phyloP scores from a whole-genome alignment of 176 grass and related monocot genomes.

The Phoenix dactylifera region DNA sequence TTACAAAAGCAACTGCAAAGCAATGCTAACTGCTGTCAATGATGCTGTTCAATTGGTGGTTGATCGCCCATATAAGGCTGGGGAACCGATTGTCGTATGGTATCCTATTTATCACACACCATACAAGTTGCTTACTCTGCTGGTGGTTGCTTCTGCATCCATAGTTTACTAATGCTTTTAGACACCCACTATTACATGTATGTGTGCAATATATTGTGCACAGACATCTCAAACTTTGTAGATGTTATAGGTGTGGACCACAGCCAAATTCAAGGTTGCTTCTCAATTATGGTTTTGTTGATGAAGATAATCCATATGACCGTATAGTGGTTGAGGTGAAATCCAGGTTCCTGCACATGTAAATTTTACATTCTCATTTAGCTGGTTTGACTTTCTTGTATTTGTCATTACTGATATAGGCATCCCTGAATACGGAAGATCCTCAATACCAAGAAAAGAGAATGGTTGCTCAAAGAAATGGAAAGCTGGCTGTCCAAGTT shows the following conservation, averaged over 20 bases:
- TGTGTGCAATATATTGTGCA: background rate
- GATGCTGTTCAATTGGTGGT: constrained; percentile 80
- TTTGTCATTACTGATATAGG: constrained; percentile 36
- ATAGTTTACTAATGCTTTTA: background rate
- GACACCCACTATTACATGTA: background rate
- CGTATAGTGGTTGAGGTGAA: constrained; percentile 80
- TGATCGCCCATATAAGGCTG: constrained; percentile 71
- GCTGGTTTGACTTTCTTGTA: constrained; percentile 13
- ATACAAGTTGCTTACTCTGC: no score
- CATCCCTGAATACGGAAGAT: constrained; percentile 90
- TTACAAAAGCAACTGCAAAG: constrained; percentile 98
- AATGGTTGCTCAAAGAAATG: constrained; percentile 97
- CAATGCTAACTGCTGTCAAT: constrained; percentile 80
- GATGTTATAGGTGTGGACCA: constrained; percentile 82
- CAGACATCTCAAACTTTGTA: constrained; percentile 33
- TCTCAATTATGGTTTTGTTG: constrained; percentile 97
- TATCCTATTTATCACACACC: constrained; percentile 17
- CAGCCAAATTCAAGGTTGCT: constrained; percentile 95
- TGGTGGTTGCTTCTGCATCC: constrained; percentile 2
- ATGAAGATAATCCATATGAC: constrained; percentile 95
- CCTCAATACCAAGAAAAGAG: constrained; percentile 98
- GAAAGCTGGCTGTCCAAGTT: constrained; percentile 86
- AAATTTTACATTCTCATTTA: background rate
- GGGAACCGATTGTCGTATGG: constrained; percentile 88
- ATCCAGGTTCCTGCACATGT: background rate